phyloP scores from a whole-genome alignment of 768 basidiomycete genomes.

The Gloeopeniophorella convolvens region DNA sequence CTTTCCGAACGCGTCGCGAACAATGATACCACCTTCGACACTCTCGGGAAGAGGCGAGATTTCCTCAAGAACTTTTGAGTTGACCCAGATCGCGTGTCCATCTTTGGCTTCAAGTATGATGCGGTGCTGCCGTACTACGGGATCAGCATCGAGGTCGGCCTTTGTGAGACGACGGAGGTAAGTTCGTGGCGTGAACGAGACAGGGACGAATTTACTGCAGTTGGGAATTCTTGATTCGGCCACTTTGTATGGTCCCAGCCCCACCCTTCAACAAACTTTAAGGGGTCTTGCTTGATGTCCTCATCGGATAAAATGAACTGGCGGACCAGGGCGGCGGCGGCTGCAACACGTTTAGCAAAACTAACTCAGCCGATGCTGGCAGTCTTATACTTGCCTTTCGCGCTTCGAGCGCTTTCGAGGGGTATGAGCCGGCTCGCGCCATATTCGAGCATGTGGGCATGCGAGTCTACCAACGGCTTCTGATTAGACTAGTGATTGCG shows the following conservation, averaged over 20 bases:
- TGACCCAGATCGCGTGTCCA: constrained; percentile 86
- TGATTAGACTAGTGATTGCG: constrained; percentile 20
- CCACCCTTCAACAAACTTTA: constrained; percentile 65
- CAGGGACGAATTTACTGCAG: constrained; percentile 43
- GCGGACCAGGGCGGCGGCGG: constrained; percentile 56
- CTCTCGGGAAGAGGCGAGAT: constrained; percentile 58
- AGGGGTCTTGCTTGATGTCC: constrained; percentile 48
- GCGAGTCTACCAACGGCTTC: constrained; percentile 50
- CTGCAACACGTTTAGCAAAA: constrained; percentile 30
- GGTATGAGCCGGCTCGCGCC: constrained; percentile 60
- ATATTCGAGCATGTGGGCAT: constrained; percentile 74
- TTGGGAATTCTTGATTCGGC: constrained; percentile 56
- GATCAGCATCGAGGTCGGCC: constrained; percentile 69
- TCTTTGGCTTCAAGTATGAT: constrained; percentile 82
- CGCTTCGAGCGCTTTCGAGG: constrained; percentile 53
- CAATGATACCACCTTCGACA: constrained; percentile 76
- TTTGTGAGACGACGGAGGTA: constrained; percentile 25
- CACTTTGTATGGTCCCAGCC: constrained; percentile 92
- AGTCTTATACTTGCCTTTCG: constrained; percentile 39
- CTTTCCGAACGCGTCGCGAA: constrained; percentile 56
- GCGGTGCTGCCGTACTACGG: constrained; percentile 57
- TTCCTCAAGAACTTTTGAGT: constrained; percentile 46
- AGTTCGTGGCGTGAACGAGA: neutral
- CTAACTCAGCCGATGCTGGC: neutral
- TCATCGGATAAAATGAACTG: constrained; percentile 53